A percentile compares a stretch with the other conserved stretches of the same genome.
phyloP scores from a whole-genome alignment of 495 filamentous ascomycete species.

The Hypoxylon subgilvum region DNA sequence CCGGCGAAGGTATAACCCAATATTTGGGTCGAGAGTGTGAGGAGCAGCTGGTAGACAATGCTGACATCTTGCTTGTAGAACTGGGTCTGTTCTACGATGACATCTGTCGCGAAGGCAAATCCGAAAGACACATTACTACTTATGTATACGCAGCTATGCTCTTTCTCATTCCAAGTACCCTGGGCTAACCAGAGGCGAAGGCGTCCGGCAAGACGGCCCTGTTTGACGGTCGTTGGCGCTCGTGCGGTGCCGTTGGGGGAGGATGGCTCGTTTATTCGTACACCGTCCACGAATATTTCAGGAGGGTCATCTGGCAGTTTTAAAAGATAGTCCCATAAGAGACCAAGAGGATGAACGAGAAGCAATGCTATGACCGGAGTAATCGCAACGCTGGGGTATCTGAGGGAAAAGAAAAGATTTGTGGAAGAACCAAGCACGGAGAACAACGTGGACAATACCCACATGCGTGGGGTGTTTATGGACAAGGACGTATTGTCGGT shows the following conservation, averaged over 20 bases:
- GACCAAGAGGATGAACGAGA: conserved; percentile 79
- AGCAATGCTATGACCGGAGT: conserved; percentile 83
- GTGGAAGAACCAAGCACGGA: conserved; percentile 80
- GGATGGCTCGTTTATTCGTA: conserved; percentile 31
- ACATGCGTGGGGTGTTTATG: conserved; percentile 89
- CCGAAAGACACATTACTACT: conserved; percentile 91
- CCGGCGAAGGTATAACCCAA: conserved; percentile 85
- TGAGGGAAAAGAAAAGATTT: conserved; percentile 81
- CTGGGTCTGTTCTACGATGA: conserved; percentile 85
- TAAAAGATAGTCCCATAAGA: conserved; percentile 74
- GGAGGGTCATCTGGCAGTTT: conserved; percentile 67
- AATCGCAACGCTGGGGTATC: conserved; percentile 86
- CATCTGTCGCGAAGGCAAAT: conserved; percentile 83
- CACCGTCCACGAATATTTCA: conserved; percentile 65
- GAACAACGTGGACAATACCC: conserved; percentile 77
- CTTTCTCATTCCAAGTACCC: conserved; percentile 84
- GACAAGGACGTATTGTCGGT: conserved; percentile 74
- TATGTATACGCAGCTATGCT: conserved; percentile 85
- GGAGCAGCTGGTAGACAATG: conserved; percentile 77
- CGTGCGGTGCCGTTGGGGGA: conserved; percentile 6
- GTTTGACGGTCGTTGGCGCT: conserved; percentile 28
- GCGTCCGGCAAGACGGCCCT: conserved; percentile 45
- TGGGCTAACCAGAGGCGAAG: conserved; percentile 77
- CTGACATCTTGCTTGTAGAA: conserved; percentile 81
- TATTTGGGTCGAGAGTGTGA: conserved; percentile 84